A percentile compares a stretch with the other conserved stretches of the same genome.
Evolutionary conservation across 2,329 filamentous ascomycete species (phyloP).

Genomic region (Bipolaris bicolor): DNA sequence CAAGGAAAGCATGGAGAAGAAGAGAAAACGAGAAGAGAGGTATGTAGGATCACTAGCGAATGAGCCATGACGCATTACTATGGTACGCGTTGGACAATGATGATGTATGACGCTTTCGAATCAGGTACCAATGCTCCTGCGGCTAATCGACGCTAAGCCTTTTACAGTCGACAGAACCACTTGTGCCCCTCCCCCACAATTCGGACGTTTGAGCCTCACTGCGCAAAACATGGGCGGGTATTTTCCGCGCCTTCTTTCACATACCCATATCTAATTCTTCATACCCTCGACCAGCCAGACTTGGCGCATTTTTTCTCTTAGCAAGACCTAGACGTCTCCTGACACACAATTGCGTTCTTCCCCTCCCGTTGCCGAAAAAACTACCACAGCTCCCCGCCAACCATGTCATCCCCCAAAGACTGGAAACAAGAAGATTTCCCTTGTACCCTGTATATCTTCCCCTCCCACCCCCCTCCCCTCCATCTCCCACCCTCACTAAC

Average conservation of each 20-base stretch:
- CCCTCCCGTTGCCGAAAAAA: too few species aligned
- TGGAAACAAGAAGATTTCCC: conserved; percentile 43
- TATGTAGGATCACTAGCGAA: background rate
- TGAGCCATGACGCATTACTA: conserved; percentile 24
- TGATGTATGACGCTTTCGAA: conserved; percentile 32
- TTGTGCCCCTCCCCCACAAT: conserved; percentile 24
- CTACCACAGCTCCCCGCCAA: background rate
- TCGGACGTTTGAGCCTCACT: conserved; percentile 24
- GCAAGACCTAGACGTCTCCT: background rate
- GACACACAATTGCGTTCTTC: too few species aligned
- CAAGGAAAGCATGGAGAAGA: background rate
- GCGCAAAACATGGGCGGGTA: background rate
- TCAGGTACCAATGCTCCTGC: conserved; percentile 9
- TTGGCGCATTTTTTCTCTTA: too few species aligned
- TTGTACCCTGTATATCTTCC: conserved; percentile 46
- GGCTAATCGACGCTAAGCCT: conserved; percentile 8
- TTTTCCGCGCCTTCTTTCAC: too few species aligned
- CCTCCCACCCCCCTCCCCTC: background rate
- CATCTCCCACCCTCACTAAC: conserved; percentile 1
- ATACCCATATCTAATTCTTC: too few species aligned
- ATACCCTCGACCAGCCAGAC: too few species aligned
- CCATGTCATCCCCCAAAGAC: conserved; percentile 24
- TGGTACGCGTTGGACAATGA: conserved; percentile 19
- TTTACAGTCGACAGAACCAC: background rate
- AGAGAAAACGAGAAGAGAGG: background rate